A percentile compares a stretch with the other conserved stretches of the same genome.
These are phyloP conservation scores for Thelephora ganbajun DNA, from an alignment of 768 basidiomycete genomes.

Conservation along the genomic window DNA sequence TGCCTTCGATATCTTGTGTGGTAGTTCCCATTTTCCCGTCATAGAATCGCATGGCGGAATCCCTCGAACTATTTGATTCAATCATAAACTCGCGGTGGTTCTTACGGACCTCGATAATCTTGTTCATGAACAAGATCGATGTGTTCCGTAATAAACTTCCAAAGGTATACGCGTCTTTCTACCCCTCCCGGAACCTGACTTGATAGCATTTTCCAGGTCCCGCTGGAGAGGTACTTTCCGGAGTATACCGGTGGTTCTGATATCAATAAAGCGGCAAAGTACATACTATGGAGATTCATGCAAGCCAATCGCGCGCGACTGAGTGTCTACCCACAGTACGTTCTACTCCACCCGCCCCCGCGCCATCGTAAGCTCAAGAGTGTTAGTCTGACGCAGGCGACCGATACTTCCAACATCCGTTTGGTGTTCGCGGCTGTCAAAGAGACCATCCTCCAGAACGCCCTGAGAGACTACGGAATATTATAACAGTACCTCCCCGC, in stretches of 20 bases:
- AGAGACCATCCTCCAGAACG: slow-evolving; percentile 87
- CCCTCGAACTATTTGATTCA: slow-evolving; percentile 58
- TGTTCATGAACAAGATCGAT: slow-evolving; percentile 63
- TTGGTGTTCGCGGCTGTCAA: slow-evolving; percentile 81
- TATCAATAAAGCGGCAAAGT: slow-evolving; percentile 90
- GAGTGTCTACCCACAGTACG: slow-evolving; percentile 85
- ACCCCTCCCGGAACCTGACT: neutral
- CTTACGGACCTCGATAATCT: slow-evolving; percentile 46
- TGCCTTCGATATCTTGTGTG: slow-evolving; percentile 1
- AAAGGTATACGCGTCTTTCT: slow-evolving; percentile 18
- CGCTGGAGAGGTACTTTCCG: slow-evolving; percentile 67
- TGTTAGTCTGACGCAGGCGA: slow-evolving; percentile 72
- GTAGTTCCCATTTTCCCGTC: neutral
- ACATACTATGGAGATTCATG: slow-evolving; percentile 90
- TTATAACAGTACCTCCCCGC: slow-evolving; percentile 24
- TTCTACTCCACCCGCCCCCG: neutral
- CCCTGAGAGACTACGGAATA: slow-evolving; percentile 74
- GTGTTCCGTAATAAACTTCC: slow-evolving; percentile 65
- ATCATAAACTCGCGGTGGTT: slow-evolving; percentile 78
- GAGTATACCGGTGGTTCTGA: slow-evolving; percentile 84
- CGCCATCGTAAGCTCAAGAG: slow-evolving; percentile 1
- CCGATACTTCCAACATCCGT: slow-evolving; percentile 72
- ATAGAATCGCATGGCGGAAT: slow-evolving; percentile 68
- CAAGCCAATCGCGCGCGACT: slow-evolving; percentile 75
- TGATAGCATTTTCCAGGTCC: slow-evolving; percentile 29